Conservation (phyloP, 306 rosid species). For the Fragaria iinumae region DNA sequence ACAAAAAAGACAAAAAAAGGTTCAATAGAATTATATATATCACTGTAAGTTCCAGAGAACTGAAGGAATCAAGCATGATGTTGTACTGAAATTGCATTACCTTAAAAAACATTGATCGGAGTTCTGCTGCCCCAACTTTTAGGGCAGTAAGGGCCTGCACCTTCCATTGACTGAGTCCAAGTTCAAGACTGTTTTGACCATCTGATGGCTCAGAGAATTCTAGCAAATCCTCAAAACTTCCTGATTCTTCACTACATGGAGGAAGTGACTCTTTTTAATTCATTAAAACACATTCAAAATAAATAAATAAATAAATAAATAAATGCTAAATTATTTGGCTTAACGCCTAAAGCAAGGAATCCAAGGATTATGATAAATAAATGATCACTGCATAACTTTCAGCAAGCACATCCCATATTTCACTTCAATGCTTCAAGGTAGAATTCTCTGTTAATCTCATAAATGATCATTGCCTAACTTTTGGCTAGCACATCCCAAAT, state of each 20-base stretch:
- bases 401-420: neutral
- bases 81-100: constrained; percentile 31
- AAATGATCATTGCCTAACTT: neutral
- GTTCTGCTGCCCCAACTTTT: constrained; percentile 56
- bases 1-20: constrained; percentile 5
- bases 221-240: constrained; percentile 29
- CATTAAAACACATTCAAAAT: constrained; percentile 15
- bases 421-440: constrained; percentile 4
- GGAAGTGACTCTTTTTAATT: constrained; percentile 24
- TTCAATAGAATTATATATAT: constrained; percentile 17
- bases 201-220: constrained; percentile 38
- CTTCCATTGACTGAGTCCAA: constrained; percentile 74
- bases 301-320: neutral
- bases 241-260: constrained; percentile 61
- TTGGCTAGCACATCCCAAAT: neutral
- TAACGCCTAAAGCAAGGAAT: neutral
- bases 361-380: neutral
- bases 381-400: neutral
- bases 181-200: constrained; percentile 52
- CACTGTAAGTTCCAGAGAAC: constrained; percentile 22
- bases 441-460: neutral
- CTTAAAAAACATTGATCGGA: constrained; percentile 68
- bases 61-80: constrained; percentile 10
- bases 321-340: neutral
- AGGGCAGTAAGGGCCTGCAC: constrained; percentile 53